A percentile compares a stretch with the other conserved stretches of the same genome.
phyloP scores from a whole-genome alignment of 176 grass and related monocot genomes.

The Oryza glaberrima region DNA sequence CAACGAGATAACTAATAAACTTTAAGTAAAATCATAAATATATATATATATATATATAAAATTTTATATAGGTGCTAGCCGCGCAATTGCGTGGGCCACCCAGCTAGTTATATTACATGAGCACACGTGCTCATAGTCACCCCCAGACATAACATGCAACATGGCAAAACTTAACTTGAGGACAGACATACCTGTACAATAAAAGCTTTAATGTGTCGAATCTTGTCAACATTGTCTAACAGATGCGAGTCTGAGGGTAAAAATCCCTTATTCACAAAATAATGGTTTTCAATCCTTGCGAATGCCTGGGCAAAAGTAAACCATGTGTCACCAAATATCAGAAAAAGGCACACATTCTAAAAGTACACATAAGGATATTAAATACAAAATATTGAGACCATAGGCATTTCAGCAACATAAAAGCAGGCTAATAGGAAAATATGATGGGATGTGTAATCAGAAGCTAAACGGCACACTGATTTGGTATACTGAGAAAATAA shows the following conservation, averaged over 20 bases:
- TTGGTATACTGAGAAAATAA: neutral
- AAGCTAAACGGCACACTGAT: neutral
- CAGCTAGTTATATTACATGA: neutral
- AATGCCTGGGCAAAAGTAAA: slow-evolving; percentile 66
- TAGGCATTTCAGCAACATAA: neutral
- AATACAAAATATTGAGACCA: neutral
- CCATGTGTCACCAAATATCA: neutral
- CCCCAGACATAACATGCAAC: neutral
- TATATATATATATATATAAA: too few relatives aligned
- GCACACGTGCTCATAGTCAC: neutral
- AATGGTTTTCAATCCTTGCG: slow-evolving; percentile 96
- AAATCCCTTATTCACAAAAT: slow-evolving; percentile 96
- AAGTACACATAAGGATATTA: neutral
- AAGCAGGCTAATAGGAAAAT: neutral
- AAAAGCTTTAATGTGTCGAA: slow-evolving; percentile 85
- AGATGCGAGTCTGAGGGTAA: slow-evolving; percentile 70
- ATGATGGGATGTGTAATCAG: neutral
- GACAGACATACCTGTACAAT: slow-evolving; percentile 72
- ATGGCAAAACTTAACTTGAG: slow-evolving; percentile 7
- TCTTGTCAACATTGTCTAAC: slow-evolving; percentile 93
- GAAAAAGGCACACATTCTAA: neutral
- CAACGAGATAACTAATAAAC: too few relatives aligned
- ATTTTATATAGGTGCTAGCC: too few relatives aligned
- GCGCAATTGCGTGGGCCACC: too few relatives aligned
- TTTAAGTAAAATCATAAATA: too few relatives aligned